Base-by-base conservation (phyloP, 2,329 filamentous ascomycete genomes). In the Colletotrichum sojae region DNA sequence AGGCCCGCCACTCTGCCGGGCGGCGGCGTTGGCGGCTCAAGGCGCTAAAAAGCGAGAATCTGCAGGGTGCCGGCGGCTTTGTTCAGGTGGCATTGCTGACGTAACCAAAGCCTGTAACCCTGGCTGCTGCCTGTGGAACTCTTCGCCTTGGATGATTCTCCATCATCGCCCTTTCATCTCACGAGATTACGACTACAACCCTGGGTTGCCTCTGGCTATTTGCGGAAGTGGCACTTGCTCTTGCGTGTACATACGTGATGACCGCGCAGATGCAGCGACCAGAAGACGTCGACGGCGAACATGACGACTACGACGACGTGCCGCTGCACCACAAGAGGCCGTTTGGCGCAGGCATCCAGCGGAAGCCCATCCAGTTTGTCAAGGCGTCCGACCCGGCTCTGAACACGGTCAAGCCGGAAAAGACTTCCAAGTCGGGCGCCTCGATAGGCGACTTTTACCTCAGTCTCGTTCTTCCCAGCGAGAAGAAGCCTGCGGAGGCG, bases 361-460 rank as follows among this genome's bases (percentile, higher is more conserved):
- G 85, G 63, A 84, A 84, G 71, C 79, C 78, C 31, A 83, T 91
- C 69, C 81, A 85, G 58, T 90, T 91, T 72, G 87, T 91, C n/a
- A 84, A 82, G 22, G 88, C 87, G 8, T 81, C 83, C 25, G 80
- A 82, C 27, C 78, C 78, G 2, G 78, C 81, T 12, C 67, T 76
- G 15, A 76, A 73, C 9, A 73, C 77, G 2, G 76, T 75, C 15
- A 70, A 72, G 1, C 49, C 77, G 9, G 67, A 73, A 15, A 77
- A 77, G 31, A 70, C 73, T 25, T 73, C 76, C 16, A 73, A 69
- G 6, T 69, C 70, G 6, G 73, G 71, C 15, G 63, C 72, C 3
- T 79, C 79, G 6, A 77, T 88, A 40, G 84, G 88, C 1, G 89
- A 93, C 64, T 80, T 89, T 53, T 94, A 94, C 73, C 85, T 93